Conservation (phyloP, 345 rosid genomes). For the Turnera subulata region DNA sequence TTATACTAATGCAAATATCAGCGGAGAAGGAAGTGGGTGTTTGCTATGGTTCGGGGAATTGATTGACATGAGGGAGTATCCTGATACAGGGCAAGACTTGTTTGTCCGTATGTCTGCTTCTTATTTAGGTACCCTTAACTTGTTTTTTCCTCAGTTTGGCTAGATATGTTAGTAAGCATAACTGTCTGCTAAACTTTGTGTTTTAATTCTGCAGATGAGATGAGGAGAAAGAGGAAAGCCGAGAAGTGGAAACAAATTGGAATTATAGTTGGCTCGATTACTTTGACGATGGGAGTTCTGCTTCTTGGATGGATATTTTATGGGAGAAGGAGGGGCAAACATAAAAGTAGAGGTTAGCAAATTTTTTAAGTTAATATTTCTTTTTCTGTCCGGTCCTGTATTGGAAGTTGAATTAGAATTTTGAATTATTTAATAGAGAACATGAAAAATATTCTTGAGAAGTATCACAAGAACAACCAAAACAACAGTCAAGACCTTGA, state of each 20-base stretch:
- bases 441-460: no score
- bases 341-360: neutral
- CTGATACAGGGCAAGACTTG: conserved; percentile 1
- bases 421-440: no score
- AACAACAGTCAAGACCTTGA: neutral
- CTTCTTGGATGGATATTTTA: neutral
- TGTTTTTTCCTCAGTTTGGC: no score
- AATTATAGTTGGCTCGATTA: no score
- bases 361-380: no score
- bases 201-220: no score
- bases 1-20: conserved; percentile 20
- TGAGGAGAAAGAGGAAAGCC: no score
- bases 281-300: no score
- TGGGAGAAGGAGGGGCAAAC: neutral
- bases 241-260: no score
- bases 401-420: no score
- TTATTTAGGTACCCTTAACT: neutral
- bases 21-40: conserved; percentile 31
- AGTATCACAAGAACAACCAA: neutral
- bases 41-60: conserved; percentile 33
- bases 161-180: neutral
- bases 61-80: conserved; percentile 12
- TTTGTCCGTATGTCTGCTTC: conserved; percentile 5
- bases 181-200: no score
- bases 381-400: no score